phyloP scores from a whole-genome alignment of 306 rosid genomes.

The Urtica urens region DNA sequence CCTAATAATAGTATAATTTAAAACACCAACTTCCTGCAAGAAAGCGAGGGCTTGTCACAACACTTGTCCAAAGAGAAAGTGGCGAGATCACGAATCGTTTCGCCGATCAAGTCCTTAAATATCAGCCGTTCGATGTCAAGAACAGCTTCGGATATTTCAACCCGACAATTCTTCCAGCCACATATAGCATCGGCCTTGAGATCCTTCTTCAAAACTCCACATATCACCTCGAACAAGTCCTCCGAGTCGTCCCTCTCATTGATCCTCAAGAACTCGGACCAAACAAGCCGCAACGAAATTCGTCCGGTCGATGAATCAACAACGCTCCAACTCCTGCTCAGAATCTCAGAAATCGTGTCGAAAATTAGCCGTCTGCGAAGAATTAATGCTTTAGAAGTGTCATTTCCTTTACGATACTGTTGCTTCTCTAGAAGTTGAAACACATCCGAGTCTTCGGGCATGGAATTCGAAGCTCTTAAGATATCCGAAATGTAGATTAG shows the following conservation, averaged over 20 bases:
- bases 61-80: constrained; percentile 12
- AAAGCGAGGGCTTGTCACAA: constrained; percentile 22
- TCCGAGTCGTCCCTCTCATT: constrained; percentile 51
- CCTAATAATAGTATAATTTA: constrained; percentile 22
- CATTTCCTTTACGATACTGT: constrained; percentile 55
- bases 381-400: constrained; percentile 37
- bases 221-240: constrained; percentile 58
- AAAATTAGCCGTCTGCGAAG: constrained; percentile 57
- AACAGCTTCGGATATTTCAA: constrained; percentile 55
- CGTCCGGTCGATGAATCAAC: constrained; percentile 10
- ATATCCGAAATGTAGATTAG: constrained; percentile 58
- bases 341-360: constrained; percentile 58
- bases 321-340: constrained; percentile 63
- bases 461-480: constrained; percentile 44
- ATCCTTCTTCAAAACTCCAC: constrained; percentile 62
- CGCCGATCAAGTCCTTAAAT: constrained; percentile 74
- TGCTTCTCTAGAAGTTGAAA: constrained; percentile 63
- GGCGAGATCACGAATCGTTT: constrained; percentile 66
- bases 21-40: constrained; percentile 57
- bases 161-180: constrained; percentile 56
- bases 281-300: constrained; percentile 29
- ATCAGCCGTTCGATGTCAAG: constrained; percentile 75
- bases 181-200: constrained; percentile 41
- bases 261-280: constrained; percentile 54
- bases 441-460: constrained; percentile 44